These are phyloP conservation scores for Hansenula sp. DNA, from an alignment of 1,139 yeast genomes.

Conservation along the genomic window DNA sequence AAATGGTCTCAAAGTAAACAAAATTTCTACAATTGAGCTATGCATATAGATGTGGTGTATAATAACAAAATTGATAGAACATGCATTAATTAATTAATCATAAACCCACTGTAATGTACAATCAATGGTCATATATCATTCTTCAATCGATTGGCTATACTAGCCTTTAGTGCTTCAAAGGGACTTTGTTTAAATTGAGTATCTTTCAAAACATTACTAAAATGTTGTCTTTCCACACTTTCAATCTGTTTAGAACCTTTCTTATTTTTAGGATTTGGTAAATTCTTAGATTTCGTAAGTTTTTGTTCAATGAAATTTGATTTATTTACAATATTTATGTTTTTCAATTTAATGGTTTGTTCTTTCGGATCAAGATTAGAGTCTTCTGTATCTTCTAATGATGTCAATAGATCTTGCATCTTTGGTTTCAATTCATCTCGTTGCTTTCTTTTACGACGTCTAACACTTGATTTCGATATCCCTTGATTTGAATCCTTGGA, in stretches of 20 bases:
- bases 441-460: constrained; percentile 63
- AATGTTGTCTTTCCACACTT: constrained; percentile 50
- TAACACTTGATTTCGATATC: constrained; percentile 60
- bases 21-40: constrained; percentile 23
- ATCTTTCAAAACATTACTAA: constrained; percentile 50
- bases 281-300: constrained; percentile 35
- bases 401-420: constrained; percentile 56
- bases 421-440: constrained; percentile 63
- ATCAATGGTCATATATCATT: constrained; percentile 14
- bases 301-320: constrained; percentile 17
- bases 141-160: constrained; percentile 18
- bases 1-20: constrained; percentile 11
- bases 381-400: constrained; percentile 35
- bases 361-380: neutral
- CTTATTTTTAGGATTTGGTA: constrained; percentile 57
- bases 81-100: no score
- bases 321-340: constrained; percentile 16
- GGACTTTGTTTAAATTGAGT: constrained; percentile 51
- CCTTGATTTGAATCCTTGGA: constrained; percentile 32
- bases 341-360: constrained; percentile 1
- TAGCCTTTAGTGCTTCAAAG: constrained; percentile 51
- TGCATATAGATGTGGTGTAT: no score
- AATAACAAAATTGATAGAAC: neutral
- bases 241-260: constrained; percentile 55
- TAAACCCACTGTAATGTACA: neutral